Evolutionary conservation across 192 early-diverging fungal species (phyloP).

Genomic region (Coemansia sp.): DNA sequence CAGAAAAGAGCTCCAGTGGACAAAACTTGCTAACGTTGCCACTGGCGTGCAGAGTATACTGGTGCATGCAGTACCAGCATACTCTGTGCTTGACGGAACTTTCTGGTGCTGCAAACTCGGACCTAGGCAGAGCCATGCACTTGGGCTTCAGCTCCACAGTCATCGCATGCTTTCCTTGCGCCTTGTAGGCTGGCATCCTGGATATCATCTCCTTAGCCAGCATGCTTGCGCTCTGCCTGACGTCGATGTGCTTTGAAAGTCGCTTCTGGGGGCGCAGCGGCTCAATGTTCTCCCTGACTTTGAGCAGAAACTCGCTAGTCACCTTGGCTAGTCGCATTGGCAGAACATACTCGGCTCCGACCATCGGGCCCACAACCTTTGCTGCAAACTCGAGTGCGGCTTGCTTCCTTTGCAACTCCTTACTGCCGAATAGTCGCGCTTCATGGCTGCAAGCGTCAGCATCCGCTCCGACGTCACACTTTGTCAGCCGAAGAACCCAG

Average conservation of each 20-base stretch:
- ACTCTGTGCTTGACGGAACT: conserved; percentile 54
- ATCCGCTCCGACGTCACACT: background rate
- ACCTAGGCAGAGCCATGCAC: conserved; percentile 65
- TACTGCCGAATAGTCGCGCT: conserved; percentile 6
- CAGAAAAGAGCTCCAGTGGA: conserved; percentile 67
- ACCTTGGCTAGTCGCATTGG: conserved; percentile 19
- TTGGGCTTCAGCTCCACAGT: conserved; percentile 69
- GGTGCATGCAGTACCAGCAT: conserved; percentile 78
- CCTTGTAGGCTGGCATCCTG: background rate
- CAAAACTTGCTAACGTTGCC: conserved; percentile 55
- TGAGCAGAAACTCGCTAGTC: conserved; percentile 32
- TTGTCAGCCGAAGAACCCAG: conserved; percentile 34
- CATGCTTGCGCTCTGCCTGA: conserved; percentile 37
- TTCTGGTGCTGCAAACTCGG: conserved; percentile 35
- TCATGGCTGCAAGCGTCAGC: conserved; percentile 13
- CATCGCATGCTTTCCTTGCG: conserved; percentile 8
- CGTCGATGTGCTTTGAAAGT: conserved; percentile 48
- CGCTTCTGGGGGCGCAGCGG: conserved; percentile 46
- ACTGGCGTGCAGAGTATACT: conserved; percentile 51
- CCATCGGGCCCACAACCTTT: conserved; percentile 45
- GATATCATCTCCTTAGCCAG: conserved; percentile 52
- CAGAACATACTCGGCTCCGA: conserved; percentile 53
- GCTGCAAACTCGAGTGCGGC: conserved; percentile 16
- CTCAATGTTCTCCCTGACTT: conserved; percentile 26
- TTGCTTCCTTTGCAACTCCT: background rate